Percentiles rank a stretch among this genome's conserved stretches.
Conservation (phyloP, 2,329 filamentous ascomycete species). For the Fonsecaea nubica region DNA sequence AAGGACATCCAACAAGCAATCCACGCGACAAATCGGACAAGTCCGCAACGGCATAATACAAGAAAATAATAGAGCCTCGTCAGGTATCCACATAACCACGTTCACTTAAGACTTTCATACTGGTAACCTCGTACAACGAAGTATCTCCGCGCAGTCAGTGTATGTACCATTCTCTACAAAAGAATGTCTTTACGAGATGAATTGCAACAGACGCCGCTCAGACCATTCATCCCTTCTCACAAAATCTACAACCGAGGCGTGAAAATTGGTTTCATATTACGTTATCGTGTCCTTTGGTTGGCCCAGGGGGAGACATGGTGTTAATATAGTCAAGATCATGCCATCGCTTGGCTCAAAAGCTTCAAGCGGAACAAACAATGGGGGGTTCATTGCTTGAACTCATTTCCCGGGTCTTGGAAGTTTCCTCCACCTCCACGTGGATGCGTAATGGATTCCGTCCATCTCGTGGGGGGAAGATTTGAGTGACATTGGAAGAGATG, state of each 20-base stretch:
- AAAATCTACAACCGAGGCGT: not conserved
- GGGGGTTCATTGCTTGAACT: not conserved
- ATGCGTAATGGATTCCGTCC: too few relatives aligned
- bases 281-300: not conserved
- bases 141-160: too few relatives aligned
- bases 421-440: too few relatives aligned
- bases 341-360: slow-evolving; percentile 5
- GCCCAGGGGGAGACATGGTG: not conserved
- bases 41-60: too few relatives aligned
- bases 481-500: too few relatives aligned
- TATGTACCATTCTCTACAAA: too few relatives aligned
- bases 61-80: too few relatives aligned
- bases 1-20: too few relatives aligned
- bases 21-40: too few relatives aligned
- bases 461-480: too few relatives aligned
- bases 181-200: not conserved
- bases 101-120: not conserved
- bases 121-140: not conserved
- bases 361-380: not conserved
- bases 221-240: not conserved
- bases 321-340: slow-evolving; percentile 8
- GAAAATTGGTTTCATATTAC: not conserved
- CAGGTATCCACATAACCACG: not conserved
- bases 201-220: not conserved
- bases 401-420: too few relatives aligned